phyloP scores from a whole-genome alignment of 2,329 filamentous ascomycete species.

The Neoarthrinium moseri region DNA sequence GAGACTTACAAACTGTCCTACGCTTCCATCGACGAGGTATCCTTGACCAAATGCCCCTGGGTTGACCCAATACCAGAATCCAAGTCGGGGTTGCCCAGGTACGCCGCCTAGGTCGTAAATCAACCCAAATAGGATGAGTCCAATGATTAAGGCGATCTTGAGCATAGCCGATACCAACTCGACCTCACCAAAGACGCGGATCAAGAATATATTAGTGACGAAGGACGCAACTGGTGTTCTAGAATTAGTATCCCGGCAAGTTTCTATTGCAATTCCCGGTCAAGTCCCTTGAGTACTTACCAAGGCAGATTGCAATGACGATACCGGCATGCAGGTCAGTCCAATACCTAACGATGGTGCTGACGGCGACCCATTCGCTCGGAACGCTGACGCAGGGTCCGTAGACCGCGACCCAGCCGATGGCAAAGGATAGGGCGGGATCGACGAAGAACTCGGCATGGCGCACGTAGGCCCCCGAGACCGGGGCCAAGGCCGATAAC shows the following conservation, averaged over 20 bases:
- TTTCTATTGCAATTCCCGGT: too few species aligned
- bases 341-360: constrained; percentile 19
- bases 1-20: constrained; percentile 28
- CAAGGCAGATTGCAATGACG: constrained; percentile 27
- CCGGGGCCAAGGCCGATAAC: constrained; percentile 23
- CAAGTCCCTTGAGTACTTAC: not conserved
- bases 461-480: constrained; percentile 34
- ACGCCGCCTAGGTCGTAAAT: constrained; percentile 49
- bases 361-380: constrained; percentile 27
- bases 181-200: constrained; percentile 9
- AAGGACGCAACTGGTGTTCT: not conserved
- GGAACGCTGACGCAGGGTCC: constrained; percentile 27
- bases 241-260: too few species aligned
- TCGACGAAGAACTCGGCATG: constrained; percentile 35
- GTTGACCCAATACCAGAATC: constrained; percentile 49
- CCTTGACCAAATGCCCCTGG: constrained; percentile 48
- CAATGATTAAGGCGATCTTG: constrained; percentile 39
- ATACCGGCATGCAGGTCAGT: constrained; percentile 1
- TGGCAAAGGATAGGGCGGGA: constrained; percentile 26
- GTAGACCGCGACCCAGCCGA: constrained; percentile 37
- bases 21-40: constrained; percentile 28
- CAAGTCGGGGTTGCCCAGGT: constrained; percentile 46
- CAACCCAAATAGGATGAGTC: constrained; percentile 45
- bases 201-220: constrained; percentile 2
- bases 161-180: constrained; percentile 8